Conservation (phyloP, 2,329 filamentous ascomycete species). For the Fusarium begoniae region DNA sequence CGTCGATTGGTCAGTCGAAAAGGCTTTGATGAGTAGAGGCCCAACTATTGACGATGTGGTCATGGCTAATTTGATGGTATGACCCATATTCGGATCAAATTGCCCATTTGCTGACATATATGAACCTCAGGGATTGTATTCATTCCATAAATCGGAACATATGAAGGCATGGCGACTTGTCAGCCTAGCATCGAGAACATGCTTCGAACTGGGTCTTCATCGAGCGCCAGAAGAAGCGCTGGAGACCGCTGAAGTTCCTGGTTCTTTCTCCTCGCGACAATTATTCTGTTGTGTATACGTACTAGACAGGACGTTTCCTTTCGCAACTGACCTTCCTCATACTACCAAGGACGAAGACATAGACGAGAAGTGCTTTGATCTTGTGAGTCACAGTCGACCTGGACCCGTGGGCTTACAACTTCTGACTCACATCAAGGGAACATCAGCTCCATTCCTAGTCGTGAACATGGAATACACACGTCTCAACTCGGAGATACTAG, state of each 20-base stretch:
- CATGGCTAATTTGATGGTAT: neutral
- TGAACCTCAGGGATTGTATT: neutral
- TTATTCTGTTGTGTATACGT: neutral
- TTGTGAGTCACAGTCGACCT: neutral
- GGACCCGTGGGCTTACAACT: accelerated
- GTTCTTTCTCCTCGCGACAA: neutral
- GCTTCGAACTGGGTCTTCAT: neutral
- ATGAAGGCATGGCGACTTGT: neutral
- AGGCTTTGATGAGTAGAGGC: neutral
- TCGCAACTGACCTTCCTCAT: neutral
- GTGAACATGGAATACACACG: neutral
- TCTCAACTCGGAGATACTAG: neutral
- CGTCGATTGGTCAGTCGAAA: neutral
- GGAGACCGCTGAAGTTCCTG: accelerated
- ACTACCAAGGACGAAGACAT: neutral
- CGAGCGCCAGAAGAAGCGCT: too few species aligned
- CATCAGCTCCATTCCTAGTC: neutral
- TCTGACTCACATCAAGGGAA: neutral
- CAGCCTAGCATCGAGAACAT: neutral
- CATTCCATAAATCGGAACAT: neutral
- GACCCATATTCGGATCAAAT: neutral
- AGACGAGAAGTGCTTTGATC: neutral
- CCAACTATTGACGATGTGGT: neutral
- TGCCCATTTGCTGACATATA: neutral
- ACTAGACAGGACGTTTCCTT: neutral